Base-by-base conservation (phyloP, 805 yeast species). In the Wickerhamiella azymoides region DNA sequence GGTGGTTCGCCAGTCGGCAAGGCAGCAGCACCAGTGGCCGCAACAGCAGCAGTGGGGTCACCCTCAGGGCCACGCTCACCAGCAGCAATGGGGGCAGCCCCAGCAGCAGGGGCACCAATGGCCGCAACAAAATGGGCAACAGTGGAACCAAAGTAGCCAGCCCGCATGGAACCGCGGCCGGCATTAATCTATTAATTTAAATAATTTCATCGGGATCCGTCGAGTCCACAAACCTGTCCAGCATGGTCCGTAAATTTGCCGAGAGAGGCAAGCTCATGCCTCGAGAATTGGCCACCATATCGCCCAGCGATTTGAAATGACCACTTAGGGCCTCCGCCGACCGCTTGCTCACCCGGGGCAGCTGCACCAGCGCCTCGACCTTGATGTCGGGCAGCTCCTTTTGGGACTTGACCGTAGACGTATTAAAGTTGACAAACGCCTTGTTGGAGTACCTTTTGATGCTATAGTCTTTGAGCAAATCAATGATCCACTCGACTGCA, bases 91-190 rank as follows among this genome's bases (percentile, higher is more conserved):
- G 11, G 43, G 36, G 6, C 33, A 40, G 10, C n/a, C n/a, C n/a
- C 13, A 18, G 14, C 37, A 32, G 26, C 5, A 16, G 11, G 14
- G 17, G 10, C 16, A 21, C n/a, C n/a, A n/a, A n/a, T n/a, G n/a
- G n/a, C n/a, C n/a, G n/a, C 16, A n/a, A 26, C 40, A 16, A 26
- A 17, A 16, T 3, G 11, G 5, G n/a, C 10, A 10, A 7, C 40
- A 19, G 5, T 14, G 53, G 38, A 37, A 49, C 27, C 48, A 48
- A 26, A 46, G 54, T 43, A 52, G 53, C 3, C 18, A 49, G 39
- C 54, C 54, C 30, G 54, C 38, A 19, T 36, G 38, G 38, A 14
- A 36, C 10, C 37, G 21, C 10, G 10, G 14, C 16, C 38, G n/a
- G 17, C 16, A 36, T 5, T n/a, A 8, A 10, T 10, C 16, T 2